Base-by-base conservation (phyloP, 495 filamentous ascomycete genomes). In the Aspergillus homomorphus region DNA sequence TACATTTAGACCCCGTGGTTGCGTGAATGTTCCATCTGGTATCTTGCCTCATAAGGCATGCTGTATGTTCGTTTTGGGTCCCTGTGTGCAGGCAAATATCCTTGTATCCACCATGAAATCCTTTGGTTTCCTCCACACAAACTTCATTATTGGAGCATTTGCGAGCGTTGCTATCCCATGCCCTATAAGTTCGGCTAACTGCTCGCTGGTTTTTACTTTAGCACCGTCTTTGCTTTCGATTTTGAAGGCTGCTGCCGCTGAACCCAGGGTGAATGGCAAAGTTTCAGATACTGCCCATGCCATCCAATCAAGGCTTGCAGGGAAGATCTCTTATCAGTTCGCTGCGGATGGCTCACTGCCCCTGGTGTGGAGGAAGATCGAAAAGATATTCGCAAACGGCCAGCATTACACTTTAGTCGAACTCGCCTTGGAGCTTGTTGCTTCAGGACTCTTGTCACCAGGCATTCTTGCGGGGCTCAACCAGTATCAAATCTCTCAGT, bases 381-480 rank as follows among this genome's bases (percentile, higher is more conserved):
- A 53, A 14, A 10, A 30, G 9, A 41, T 45, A 15, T 30, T 63
- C 22, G 21, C 30, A 0, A 51, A 48, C 12, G 52, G 52, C n/a
- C 18, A 12, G 20, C 12, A n/a, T 54, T 12, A 42, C 16, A 44
- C 46, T 24, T 42, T 62, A 23, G 28, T 60, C 22, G 54, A 60
- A 18, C 22, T 49, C 19, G 67, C 56, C 24, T 42, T 24, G 10
- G 53, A 21, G 18, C 53, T 67, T 48, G 51, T 53, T 4, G 43
- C 28, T 26, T 52, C 51, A 12, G 61, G 59, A 21, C 58, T 66
- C 41, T 18, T 67, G 14, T 59, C 61, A 18, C 6, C 42, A 9
- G 51, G 58, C 1, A 62, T 67, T 15, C 23, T 63, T 3, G 26
- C 55, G 3, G 20, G 66, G 2, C 53, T 61, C 30, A 56, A 66